Evolutionary conservation across 805 yeast genomes (phyloP).

Genomic region (Ogataea philodendri): DNA sequence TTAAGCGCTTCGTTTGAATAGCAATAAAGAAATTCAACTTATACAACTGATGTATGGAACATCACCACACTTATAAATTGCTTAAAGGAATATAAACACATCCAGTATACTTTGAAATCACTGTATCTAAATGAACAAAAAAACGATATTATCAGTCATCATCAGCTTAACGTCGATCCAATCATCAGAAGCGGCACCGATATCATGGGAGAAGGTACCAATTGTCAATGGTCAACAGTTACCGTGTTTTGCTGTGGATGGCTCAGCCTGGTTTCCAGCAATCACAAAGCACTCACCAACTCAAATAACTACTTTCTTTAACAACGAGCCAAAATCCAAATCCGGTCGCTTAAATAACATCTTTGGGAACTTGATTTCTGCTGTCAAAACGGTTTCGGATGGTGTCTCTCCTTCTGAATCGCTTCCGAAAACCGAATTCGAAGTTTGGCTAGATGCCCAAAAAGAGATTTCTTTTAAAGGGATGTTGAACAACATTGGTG

Average conservation of each 20-base stretch:
- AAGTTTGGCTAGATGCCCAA: slow-evolving; percentile 49
- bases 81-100: slow-evolving; percentile 3
- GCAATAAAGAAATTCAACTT: neutral
- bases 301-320: slow-evolving; percentile 8
- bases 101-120: slow-evolving; percentile 7
- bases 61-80: slow-evolving; percentile 2
- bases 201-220: slow-evolving; percentile 6
- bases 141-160: slow-evolving; percentile 6
- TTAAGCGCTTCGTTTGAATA: slow-evolving; percentile 10
- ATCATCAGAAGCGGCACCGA: slow-evolving; percentile 13
- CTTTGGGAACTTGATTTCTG: slow-evolving; percentile 1
- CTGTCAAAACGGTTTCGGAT: slow-evolving; percentile 15
- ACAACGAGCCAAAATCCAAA: slow-evolving; percentile 2
- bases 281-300: slow-evolving; percentile 13
- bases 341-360: slow-evolving; percentile 1
- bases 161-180: slow-evolving; percentile 4
- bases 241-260: neutral
- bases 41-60: slow-evolving; percentile 1
- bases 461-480: slow-evolving; percentile 41
- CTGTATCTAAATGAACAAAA: slow-evolving; percentile 12
- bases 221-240: slow-evolving; percentile 1
- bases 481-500: slow-evolving; percentile 57
- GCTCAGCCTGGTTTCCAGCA: slow-evolving; percentile 11
- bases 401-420: slow-evolving; percentile 23
- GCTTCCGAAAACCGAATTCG: slow-evolving; percentile 39